Conservation (phyloP, 306 rosid genomes). For the Pyrus communis region DNA sequence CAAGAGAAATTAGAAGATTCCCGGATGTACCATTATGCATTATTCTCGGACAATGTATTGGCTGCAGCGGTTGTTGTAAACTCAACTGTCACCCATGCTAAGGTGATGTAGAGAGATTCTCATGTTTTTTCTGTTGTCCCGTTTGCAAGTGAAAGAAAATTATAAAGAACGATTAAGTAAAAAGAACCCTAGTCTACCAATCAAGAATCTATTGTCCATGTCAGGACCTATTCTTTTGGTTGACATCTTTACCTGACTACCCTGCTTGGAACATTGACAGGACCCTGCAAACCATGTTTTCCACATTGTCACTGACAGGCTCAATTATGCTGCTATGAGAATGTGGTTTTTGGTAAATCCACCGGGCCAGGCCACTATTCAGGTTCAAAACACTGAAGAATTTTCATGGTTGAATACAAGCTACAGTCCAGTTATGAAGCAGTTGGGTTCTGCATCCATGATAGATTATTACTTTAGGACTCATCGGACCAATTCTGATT, state of each 20-base stretch:
- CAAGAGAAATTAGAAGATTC: conserved; percentile 79
- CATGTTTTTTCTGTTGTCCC: not conserved
- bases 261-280: conserved; percentile 37
- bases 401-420: conserved; percentile 94
- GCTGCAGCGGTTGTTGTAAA: conserved; percentile 91
- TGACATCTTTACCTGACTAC: conserved; percentile 12
- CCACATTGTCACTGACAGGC: conserved; percentile 87
- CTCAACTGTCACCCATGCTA: conserved; percentile 67
- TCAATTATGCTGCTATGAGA: conserved; percentile 94
- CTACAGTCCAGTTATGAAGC: conserved; percentile 95
- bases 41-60: conserved; percentile 89
- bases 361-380: conserved; percentile 73
- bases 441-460: conserved; percentile 78
- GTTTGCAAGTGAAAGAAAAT: not conserved
- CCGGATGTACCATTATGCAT: conserved; percentile 66
- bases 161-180: not conserved
- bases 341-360: conserved; percentile 94
- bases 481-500: conserved; percentile 73
- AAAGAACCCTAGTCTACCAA: not conserved
- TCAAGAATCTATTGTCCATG: not conserved
- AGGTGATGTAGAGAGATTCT: conserved; percentile 30
- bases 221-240: conserved; percentile 13
- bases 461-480: conserved; percentile 86
- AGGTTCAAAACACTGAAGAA: conserved; percentile 84
- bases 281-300: conserved; percentile 78